phyloP scores from a whole-genome alignment of 2,329 filamentous ascomycete genomes.

The Neopestalotiopsis rosae region DNA sequence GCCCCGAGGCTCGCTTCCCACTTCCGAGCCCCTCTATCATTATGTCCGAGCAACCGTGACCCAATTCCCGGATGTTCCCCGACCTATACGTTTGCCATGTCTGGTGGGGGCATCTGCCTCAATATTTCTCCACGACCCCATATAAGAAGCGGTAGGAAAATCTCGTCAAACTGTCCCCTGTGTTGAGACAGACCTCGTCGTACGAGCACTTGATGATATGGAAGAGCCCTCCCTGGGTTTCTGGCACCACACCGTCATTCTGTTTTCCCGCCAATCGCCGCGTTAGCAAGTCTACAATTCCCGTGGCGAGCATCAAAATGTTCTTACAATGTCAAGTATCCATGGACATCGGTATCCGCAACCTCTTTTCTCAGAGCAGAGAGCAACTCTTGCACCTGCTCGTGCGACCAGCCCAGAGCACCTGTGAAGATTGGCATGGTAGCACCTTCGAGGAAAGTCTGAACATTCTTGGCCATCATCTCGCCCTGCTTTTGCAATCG shows the following conservation, averaged over 20 bases:
- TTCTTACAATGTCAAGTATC: conserved; percentile 36
- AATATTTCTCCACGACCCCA: background rate
- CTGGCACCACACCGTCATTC: conserved; percentile 35
- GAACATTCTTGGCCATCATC: conserved; percentile 35
- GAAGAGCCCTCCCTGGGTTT: conserved; percentile 32
- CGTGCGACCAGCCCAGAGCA: conserved; percentile 30
- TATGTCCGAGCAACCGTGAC: background rate
- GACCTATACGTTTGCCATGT: background rate
- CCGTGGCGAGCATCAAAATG: background rate
- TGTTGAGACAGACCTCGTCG: conserved; percentile 10
- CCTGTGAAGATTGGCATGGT: conserved; percentile 29
- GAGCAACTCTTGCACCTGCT: conserved; percentile 29
- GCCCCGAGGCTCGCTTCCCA: background rate
- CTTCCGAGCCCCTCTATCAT: background rate
- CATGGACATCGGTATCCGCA: conserved; percentile 33
- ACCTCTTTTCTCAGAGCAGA: conserved; percentile 30
- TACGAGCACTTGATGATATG: conserved; percentile 7
- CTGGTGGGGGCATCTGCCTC: background rate
- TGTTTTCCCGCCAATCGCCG: conserved; percentile 13
- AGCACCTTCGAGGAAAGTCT: conserved; percentile 32
- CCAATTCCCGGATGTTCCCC: background rate
- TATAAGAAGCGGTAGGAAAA: background rate
- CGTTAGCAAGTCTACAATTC: conserved; percentile 14
- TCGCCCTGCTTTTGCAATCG: conserved; percentile 34
- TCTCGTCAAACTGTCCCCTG: conserved; percentile 3